Evolutionary conservation across 495 filamentous ascomycete species (phyloP).

Genomic region (Daldinia concentrica): DNA sequence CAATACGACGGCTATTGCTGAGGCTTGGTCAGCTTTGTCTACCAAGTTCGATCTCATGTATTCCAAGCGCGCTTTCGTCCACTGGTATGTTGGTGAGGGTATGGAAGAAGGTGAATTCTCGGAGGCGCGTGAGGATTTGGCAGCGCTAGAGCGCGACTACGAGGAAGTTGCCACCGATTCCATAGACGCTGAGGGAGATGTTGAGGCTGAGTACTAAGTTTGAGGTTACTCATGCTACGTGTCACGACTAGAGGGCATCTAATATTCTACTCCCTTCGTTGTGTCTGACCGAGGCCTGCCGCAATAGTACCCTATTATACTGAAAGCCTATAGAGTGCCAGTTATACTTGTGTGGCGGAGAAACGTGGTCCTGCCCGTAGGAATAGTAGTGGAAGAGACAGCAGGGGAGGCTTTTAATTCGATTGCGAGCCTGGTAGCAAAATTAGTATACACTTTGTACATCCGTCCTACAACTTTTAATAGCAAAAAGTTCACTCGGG

Average conservation of each 20-base stretch:
- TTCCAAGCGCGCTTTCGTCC: conserved; percentile 99
- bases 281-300: conserved; percentile 39
- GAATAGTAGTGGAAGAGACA: conserved; percentile 32
- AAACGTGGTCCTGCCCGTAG: conserved; percentile 29
- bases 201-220: conserved; percentile 93
- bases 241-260: conserved; percentile 37
- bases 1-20: conserved; percentile 98
- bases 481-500: conserved; percentile 40
- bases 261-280: conserved; percentile 39
- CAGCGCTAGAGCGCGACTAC: conserved; percentile 97
- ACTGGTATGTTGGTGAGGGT: conserved; percentile 99
- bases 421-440: conserved; percentile 45
- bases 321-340: conserved; percentile 27
- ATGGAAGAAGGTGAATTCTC: conserved; percentile 99
- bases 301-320: conserved; percentile 36
- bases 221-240: conserved; percentile 32
- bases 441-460: conserved; percentile 49
- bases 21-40: conserved; percentile 97
- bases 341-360: conserved; percentile 32
- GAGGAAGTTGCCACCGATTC: conserved; percentile 99
- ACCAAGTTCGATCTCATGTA: conserved; percentile 99
- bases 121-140: conserved; percentile 97
- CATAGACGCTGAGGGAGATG: conserved; percentile 84
- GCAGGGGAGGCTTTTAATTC: conserved; percentile 39
- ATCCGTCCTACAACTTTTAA: conserved; percentile 48